phyloP scores from a whole-genome alignment of 2,329 filamentous ascomycete genomes.

The Hypoxylon sp. region DNA sequence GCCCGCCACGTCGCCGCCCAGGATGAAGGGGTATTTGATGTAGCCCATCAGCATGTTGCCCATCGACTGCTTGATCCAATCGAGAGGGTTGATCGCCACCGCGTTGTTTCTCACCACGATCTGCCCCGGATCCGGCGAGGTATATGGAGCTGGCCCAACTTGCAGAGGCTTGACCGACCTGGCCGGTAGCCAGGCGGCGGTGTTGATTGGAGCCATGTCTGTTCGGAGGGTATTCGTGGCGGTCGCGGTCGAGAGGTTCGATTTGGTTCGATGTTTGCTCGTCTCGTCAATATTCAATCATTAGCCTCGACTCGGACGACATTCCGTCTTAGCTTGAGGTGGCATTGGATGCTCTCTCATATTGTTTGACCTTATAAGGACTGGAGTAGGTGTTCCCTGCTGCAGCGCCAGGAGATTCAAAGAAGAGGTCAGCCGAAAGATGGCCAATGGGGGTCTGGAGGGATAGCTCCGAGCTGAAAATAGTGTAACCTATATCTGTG shows the following conservation, averaged over 20 bases:
- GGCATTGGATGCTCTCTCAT: no score
- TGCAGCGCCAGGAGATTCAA: not conserved
- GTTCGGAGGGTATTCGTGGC: not conserved
- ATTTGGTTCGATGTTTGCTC: not conserved
- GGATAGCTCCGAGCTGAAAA: not conserved
- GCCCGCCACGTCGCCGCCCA: constrained; percentile 46
- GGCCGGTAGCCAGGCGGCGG: constrained; percentile 30
- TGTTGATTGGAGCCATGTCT: constrained; percentile 31
- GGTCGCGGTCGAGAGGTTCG: not conserved
- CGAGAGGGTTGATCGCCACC: constrained; percentile 46
- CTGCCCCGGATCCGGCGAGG: constrained; percentile 24
- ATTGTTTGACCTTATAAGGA: not conserved
- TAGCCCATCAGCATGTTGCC: constrained; percentile 30
- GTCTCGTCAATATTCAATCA: not conserved
- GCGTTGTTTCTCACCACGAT: constrained; percentile 44
- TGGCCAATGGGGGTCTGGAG: not conserved
- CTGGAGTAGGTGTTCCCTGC: not conserved
- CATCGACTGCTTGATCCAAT: constrained; percentile 41
- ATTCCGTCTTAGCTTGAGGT: not conserved
- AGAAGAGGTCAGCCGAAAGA: not conserved
- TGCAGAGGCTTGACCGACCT: constrained; percentile 21
- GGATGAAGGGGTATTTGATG: constrained; percentile 43
- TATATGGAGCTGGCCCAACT: constrained; percentile 25
- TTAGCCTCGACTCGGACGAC: not conserved
- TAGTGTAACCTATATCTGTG: no score